Conservation (phyloP, 2,329 filamentous ascomycete species). For the Catunica adiposa region DNA sequence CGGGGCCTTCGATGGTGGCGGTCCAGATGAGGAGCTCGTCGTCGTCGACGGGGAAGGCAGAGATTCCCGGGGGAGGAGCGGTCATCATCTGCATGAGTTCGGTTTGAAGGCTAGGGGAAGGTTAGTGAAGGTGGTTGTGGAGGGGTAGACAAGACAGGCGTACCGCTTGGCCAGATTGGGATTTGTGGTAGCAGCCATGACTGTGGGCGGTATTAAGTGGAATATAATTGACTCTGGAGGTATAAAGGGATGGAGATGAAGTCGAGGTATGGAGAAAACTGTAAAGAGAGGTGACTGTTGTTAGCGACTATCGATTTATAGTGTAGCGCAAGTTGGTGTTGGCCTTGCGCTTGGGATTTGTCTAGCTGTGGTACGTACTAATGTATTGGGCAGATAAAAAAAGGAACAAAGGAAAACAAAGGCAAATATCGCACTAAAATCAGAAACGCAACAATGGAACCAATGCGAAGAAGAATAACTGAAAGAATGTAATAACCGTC, state of each 20-base stretch:
- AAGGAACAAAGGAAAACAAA: neutral
- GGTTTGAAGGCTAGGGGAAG: conserved; percentile 58
- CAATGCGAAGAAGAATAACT: neutral
- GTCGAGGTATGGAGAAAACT: neutral
- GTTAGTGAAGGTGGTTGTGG: conserved; percentile 6
- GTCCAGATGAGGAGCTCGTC: conserved; percentile 86
- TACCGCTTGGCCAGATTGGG: conserved; percentile 55
- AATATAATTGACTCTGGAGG: neutral
- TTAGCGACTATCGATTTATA: too few species aligned
- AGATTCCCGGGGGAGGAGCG: conserved; percentile 79
- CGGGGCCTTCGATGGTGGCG: conserved; percentile 81
- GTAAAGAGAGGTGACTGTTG: too few species aligned
- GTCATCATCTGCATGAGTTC: conserved; percentile 99
- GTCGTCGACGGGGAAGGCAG: conserved; percentile 81
- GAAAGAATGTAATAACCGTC: neutral
- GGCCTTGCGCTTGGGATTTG: too few species aligned
- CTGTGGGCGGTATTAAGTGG: neutral
- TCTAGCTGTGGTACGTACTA: too few species aligned
- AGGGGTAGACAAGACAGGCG: conserved; percentile 15
- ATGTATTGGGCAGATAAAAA: too few species aligned
- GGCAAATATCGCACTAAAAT: neutral
- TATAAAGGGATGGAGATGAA: neutral
- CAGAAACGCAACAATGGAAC: neutral
- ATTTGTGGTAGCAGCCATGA: conserved; percentile 3
- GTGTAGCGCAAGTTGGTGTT: too few species aligned